A percentile compares a stretch with the other conserved stretches of the same genome.
Evolutionary conservation across 2,329 filamentous ascomycete species (phyloP).

Genomic region (Mycosphaerelloides madeirae): DNA sequence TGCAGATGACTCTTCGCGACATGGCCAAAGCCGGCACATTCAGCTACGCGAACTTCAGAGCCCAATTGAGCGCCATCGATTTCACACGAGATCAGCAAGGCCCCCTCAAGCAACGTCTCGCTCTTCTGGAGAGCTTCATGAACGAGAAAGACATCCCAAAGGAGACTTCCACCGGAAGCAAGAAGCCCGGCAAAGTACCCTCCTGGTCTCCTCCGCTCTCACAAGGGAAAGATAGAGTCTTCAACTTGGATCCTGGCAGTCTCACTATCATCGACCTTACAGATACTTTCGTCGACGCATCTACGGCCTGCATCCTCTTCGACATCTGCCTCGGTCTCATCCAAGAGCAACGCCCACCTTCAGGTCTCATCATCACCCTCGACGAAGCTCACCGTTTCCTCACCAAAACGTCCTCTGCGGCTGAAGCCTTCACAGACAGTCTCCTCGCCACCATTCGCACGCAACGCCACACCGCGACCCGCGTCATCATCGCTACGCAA

Average conservation of each 20-base stretch:
- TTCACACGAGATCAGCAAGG: constrained; percentile 49
- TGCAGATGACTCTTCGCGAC: constrained; percentile 53
- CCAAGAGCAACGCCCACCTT: constrained; percentile 34
- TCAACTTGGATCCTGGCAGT: constrained; percentile 40
- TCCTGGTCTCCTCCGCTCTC: no score
- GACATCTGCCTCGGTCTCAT: constrained; percentile 66
- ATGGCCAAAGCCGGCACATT: constrained; percentile 49
- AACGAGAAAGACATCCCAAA: constrained; percentile 9
- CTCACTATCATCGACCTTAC: constrained; percentile 68
- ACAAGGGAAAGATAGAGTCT: background rate
- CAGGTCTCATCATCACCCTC: constrained; percentile 59
- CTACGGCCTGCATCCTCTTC: constrained; percentile 67
- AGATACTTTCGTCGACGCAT: constrained; percentile 63
- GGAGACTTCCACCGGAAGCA: background rate
- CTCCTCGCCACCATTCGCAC: constrained; percentile 61
- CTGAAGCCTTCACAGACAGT: constrained; percentile 55
- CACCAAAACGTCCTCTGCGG: constrained; percentile 50
- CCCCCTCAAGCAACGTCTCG: constrained; percentile 57
- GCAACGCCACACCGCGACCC: constrained; percentile 64
- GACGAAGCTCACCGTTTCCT: constrained; percentile 80
- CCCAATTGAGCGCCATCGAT: constrained; percentile 31
- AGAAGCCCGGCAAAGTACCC: no score
- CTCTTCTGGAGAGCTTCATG: constrained; percentile 62
- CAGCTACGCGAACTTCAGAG: constrained; percentile 49
- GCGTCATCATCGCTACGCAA: constrained; percentile 70